Evolutionary conservation across 1,284 basidiomycete genomes (phyloP).

Genomic region (Ceratobasidium sp.): DNA sequence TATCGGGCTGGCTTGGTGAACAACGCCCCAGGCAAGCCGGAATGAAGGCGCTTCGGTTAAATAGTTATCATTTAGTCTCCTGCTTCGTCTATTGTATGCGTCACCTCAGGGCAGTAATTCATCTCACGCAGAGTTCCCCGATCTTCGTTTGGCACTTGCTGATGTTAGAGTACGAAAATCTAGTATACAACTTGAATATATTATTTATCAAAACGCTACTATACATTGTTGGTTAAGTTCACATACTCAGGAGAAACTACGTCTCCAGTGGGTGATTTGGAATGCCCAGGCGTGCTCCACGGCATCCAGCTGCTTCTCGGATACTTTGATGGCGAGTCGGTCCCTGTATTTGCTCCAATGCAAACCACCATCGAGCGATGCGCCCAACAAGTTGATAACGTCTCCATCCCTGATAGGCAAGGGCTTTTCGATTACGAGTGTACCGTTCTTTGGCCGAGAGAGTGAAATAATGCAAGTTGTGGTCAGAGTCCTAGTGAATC

Average conservation of each 20-base stretch:
- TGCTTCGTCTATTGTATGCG: too few species aligned
- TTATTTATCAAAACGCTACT: too few species aligned
- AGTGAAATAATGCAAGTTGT: conserved; percentile 62
- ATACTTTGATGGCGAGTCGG: conserved; percentile 46
- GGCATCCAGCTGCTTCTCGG: conserved; percentile 45
- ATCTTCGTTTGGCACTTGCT: too few species aligned
- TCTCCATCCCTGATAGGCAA: conserved; percentile 57
- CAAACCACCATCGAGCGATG: conserved; percentile 39
- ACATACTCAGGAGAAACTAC: too few species aligned
- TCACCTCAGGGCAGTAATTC: too few species aligned
- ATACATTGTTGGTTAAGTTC: too few species aligned
- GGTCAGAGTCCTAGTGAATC: conserved; percentile 58
- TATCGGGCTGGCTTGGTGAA: conserved; percentile 18
- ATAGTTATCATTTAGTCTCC: too few species aligned
- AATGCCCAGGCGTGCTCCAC: conserved; percentile 56
- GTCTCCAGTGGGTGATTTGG: conserved; percentile 47
- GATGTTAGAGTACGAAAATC: too few species aligned
- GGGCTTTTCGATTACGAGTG: conserved; percentile 52
- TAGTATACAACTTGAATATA: too few species aligned
- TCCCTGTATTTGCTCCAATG: conserved; percentile 37
- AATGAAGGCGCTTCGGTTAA: too few species aligned
- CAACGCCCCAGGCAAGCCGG: conserved; percentile 8
- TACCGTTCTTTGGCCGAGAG: conserved; percentile 49
- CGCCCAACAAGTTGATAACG: conserved; percentile 52
- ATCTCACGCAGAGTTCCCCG: too few species aligned